These are phyloP conservation scores for Pyropia haitanensis DNA, from an alignment of 23 red algal species.

Conservation along the genomic window DNA sequence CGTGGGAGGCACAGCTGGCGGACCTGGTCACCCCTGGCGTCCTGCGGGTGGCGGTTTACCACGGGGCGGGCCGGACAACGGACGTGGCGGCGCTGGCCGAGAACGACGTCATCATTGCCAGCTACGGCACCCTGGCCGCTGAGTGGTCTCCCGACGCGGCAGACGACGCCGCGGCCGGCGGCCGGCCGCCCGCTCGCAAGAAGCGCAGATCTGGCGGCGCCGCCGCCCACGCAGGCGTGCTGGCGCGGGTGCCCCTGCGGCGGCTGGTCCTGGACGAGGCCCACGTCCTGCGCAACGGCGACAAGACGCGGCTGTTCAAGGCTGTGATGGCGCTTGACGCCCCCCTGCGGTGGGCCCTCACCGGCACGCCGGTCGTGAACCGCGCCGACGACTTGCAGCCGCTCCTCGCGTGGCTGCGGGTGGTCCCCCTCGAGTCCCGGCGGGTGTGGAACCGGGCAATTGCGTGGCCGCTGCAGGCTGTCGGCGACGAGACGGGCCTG, in stretches of 20 bases:
- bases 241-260: conserved; percentile 25
- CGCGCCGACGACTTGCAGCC: conserved; percentile 64
- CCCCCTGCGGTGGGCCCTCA: conserved; percentile 70
- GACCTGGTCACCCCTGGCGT: background rate
- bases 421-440: conserved; percentile 1
- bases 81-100: background rate
- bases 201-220: background rate
- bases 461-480: no score
- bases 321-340: conserved; percentile 38
- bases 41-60: background rate
- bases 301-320: conserved; percentile 18
- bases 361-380: conserved; percentile 84
- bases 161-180: no score
- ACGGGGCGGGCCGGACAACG: background rate
- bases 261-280: conserved; percentile 76
- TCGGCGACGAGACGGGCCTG: no score
- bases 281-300: conserved; percentile 48
- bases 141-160: background rate
- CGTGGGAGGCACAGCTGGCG: background rate
- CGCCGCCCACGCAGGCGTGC: conserved; percentile 7
- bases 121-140: conserved; percentile 26
- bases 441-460: conserved; percentile 1
- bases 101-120: conserved; percentile 40
- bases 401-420: conserved; percentile 61
- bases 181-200: conserved; percentile 4